phyloP scores from a whole-genome alignment of 495 filamentous ascomycete species.

The Podospora conica region DNA sequence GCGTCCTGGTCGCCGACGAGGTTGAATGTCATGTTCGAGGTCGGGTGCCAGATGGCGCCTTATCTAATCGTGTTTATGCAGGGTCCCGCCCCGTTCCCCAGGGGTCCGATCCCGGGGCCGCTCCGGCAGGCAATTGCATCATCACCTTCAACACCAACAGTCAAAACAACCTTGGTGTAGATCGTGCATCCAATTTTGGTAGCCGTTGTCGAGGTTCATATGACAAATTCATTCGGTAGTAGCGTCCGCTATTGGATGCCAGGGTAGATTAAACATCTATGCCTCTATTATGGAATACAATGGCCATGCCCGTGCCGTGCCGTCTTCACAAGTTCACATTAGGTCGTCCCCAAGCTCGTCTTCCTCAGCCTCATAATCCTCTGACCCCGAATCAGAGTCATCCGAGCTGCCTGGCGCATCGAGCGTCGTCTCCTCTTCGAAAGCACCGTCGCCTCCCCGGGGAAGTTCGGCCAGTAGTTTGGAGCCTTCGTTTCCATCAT shows the following conservation, averaged over 20 bases:
- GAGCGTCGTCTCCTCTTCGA: conserved; percentile 8
- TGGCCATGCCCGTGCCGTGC: neutral
- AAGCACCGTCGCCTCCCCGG: conserved; percentile 6
- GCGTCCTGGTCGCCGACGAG: neutral
- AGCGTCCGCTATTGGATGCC: too few species aligned
- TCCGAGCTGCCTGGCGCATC: conserved; percentile 12
- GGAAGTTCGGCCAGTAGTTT: conserved; percentile 6
- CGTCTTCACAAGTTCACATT: too few species aligned
- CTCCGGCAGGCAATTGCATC: neutral
- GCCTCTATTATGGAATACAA: neutral
- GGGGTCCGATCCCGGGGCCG: neutral
- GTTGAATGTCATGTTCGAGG: neutral
- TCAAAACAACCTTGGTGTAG: neutral
- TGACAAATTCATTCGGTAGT: neutral
- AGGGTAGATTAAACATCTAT: neutral
- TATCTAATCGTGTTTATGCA: neutral
- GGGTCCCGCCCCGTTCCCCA: neutral
- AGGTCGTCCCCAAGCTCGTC: conserved; percentile 35
- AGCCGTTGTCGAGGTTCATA: neutral
- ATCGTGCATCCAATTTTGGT: neutral
- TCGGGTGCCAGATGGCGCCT: neutral
- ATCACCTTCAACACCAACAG: neutral
- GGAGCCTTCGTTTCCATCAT: conserved; percentile 7
- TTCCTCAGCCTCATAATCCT: conserved; percentile 43
- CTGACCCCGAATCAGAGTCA: conserved; percentile 31